Percentiles rank a stretch among this genome's conserved stretches.
These are phyloP conservation scores for Fusarium chuoi DNA, from an alignment of 2,329 filamentous ascomycete species.

Conservation along the genomic window DNA sequence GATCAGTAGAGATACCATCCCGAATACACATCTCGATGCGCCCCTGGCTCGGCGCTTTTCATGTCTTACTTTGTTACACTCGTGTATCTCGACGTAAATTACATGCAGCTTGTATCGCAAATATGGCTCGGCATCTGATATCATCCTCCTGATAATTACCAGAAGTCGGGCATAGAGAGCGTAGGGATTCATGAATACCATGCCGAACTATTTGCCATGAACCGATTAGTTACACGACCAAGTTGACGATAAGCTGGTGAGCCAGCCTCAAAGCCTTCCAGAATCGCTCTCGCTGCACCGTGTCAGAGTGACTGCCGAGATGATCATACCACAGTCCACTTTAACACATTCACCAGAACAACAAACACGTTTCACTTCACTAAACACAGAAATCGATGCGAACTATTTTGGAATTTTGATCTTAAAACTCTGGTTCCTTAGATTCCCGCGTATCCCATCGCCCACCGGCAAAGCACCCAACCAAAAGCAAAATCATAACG, in stretches of 20 bases:
- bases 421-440: constrained; percentile 6
- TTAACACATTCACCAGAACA: background rate
- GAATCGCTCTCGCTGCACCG: no score
- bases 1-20: constrained; percentile 34
- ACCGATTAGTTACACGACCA: background rate
- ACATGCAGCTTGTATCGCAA: background rate
- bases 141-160: background rate
- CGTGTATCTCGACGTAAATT: constrained; percentile 1
- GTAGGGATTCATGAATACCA: background rate
- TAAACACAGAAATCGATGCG: constrained; percentile 8
- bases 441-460: constrained; percentile 20
- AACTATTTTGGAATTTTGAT: constrained; percentile 28
- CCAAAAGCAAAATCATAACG: constrained; percentile 21
- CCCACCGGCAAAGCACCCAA: constrained; percentile 19
- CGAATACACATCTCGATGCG: constrained; percentile 20
- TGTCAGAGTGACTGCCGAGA: background rate
- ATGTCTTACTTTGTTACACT: constrained; percentile 19
- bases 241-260: background rate
- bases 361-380: constrained; percentile 16
- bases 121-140: background rate
- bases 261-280: background rate
- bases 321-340: background rate
- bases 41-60: constrained; percentile 32
- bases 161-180: background rate
- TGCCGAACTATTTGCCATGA: background rate